Evolutionary conservation across 331 rosid species (phyloP), one percentile per base, ranked within the genome.

Genomic region (Dryas integrifolia): DNA sequence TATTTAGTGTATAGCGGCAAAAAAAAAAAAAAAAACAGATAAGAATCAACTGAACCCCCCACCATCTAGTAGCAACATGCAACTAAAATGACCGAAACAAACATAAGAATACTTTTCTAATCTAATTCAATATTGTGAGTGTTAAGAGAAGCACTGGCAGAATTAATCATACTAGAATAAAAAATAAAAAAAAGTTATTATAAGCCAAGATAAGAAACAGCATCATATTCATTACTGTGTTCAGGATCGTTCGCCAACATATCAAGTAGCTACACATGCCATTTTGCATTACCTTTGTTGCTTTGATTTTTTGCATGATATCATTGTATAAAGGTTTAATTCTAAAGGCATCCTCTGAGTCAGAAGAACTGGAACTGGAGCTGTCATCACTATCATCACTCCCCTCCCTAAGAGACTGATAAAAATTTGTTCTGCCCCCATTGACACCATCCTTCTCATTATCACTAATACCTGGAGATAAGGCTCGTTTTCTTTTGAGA

Each of bases 401-500:
- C 35, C 3, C 14, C 56, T 46, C 52, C 7, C 14, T 7, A 79
- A 53, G 57, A 59, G 49, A 51, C 74, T 62, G 51, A 39, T 13
- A 8, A 46, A 45, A 40, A 72, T 6, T 18, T 41, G 14, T 30
- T 44, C 64, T 9, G 53, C 65, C 58, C 30, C 5, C 79, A 69
- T 47, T 46, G 69, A 48, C 50, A 45, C 38, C 70, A 67, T 30
- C 21, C 21, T 9, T n/a, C 24, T 74, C 40, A 38, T 8, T 45
- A 15, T 62, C 62, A 53, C 56, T 18, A 51, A 44, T 10, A 38
- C 56, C 7, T 24, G 48, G 46, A 43, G 58, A 38, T 48, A 62
- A 63, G 62, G 58, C 10, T 49, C 51, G 76, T 55, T 48, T 70
- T 74, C 80, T 74, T 76, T 69, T 74, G 15, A 41, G 73, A 16